Base-by-base conservation (phyloP, 306 rosid genomes). In the Inga laurina region DNA sequence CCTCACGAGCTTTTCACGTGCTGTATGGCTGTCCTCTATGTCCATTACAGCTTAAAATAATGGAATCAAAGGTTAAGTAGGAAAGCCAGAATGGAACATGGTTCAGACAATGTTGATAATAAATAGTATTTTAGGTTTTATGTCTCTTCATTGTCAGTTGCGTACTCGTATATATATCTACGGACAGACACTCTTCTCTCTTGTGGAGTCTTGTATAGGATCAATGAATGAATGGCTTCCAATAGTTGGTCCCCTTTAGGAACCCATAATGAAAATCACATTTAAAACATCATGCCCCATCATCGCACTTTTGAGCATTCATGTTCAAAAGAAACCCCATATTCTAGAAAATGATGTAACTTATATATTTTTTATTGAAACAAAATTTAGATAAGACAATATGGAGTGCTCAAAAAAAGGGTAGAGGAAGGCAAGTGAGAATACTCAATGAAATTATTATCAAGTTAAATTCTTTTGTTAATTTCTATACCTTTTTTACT, bases 1-100 rank as follows among this genome's bases (percentile, higher is more conserved):
- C 59, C 75, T 77, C 90, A 90, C 87, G 81, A 89, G 90, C 85
- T 52, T 66, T 37, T 88, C 94, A 88, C 91, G 93, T 91, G 90
- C 68, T 61, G 48, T 70, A 13, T 69, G 49, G 72, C 35, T 89
- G 91, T 89, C 92, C 80, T 85, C 43, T 82, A 72, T 80, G 83
- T 83, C 89, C 86, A 41, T 39, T 80, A 82, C 90, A 82, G 49
- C 83, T 78, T 70, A 41, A 82, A 80, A 70, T 69, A 30, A 65
- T 27, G 68, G 37, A 62, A 13, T 32, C 39, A 30, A 64, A 27
- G 4, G 10, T 32, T 72, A 56, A 4, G 41, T 51, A 45, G 3
- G n/a, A 77, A 83, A 73, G 15, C 82, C 51, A 74, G 51, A 68
- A 68, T 82, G 90, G 83, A 80, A 83, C 89, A 88, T 83, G 77